Evolutionary conservation across 179 eudicot genomes (phyloP).

Genomic region (Silene noctiflora): DNA sequence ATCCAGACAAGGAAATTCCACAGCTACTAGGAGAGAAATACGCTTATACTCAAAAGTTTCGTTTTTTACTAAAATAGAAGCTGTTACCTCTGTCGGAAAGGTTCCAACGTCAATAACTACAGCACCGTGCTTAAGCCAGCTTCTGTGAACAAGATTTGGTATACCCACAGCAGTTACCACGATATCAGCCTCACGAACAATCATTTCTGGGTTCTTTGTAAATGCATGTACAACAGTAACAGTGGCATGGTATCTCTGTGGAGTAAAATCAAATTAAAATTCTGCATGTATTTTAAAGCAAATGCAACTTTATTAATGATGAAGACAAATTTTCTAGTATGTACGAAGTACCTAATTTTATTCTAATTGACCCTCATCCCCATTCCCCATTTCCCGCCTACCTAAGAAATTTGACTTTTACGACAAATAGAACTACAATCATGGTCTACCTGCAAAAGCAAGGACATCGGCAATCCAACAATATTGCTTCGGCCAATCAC

Average conservation of each 20-base stretch:
- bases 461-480: slow-evolving; percentile 71
- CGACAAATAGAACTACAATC: background rate
- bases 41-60: background rate
- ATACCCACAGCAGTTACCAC: slow-evolving; percentile 72
- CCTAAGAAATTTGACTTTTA: background rate
- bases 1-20: background rate
- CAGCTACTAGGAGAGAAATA: background rate
- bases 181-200: slow-evolving; percentile 74
- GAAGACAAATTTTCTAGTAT: background rate
- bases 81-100: slow-evolving; percentile 60
- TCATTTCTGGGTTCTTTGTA: slow-evolving; percentile 56
- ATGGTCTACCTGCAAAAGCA: slow-evolving; percentile 64
- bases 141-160: slow-evolving; percentile 76
- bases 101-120: slow-evolving; percentile 84
- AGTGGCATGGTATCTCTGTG: slow-evolving; percentile 85
- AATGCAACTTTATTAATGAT: background rate
- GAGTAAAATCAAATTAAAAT: slow-evolving; percentile 22
- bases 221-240: slow-evolving; percentile 65
- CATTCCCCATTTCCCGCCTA: background rate
- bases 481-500: slow-evolving; percentile 90
- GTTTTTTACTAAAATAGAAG: background rate
- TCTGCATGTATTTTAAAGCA: background rate
- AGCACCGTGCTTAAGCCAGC: slow-evolving; percentile 84
- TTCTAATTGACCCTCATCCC: background rate
- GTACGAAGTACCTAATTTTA: background rate